These are phyloP conservation scores for Ilex asprella DNA, from an alignment of 257 asterid genomes.

Conservation along the genomic window DNA sequence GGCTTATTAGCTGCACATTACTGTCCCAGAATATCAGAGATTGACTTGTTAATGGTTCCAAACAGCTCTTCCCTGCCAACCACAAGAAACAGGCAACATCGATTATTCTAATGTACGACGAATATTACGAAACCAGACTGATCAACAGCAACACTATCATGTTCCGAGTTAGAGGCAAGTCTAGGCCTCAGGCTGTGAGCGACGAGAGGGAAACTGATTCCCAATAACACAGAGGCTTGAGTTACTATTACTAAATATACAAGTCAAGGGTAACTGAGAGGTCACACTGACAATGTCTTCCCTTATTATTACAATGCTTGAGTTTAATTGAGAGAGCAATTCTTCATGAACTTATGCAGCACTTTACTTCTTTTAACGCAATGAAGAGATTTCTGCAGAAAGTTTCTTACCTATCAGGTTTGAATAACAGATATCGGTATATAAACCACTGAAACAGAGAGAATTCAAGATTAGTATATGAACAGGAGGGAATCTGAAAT, in stretches of 20 bases:
- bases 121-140: too few species aligned
- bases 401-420: conserved; percentile 69
- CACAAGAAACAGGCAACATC: neutral
- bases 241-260: neutral
- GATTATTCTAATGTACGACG: neutral
- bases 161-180: neutral
- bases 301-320: neutral
- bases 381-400: neutral
- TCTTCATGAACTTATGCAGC: neutral
- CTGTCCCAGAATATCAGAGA: conserved; percentile 17
- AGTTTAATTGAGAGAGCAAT: neutral
- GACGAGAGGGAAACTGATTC: neutral
- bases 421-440: conserved; percentile 84
- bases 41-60: conserved; percentile 20
- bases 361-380: neutral
- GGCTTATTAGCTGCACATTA: neutral
- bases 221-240: neutral
- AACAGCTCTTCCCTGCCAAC: conserved; percentile 54
- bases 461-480: too few species aligned
- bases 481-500: too few species aligned
- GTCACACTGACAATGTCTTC: neutral
- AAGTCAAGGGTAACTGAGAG: neutral
- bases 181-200: neutral
- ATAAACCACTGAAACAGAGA: conserved; percentile 71
- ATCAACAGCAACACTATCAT: too few species aligned